Conservation (phyloP, 208 protist species). For the Zelonia costaricensis region DNA sequence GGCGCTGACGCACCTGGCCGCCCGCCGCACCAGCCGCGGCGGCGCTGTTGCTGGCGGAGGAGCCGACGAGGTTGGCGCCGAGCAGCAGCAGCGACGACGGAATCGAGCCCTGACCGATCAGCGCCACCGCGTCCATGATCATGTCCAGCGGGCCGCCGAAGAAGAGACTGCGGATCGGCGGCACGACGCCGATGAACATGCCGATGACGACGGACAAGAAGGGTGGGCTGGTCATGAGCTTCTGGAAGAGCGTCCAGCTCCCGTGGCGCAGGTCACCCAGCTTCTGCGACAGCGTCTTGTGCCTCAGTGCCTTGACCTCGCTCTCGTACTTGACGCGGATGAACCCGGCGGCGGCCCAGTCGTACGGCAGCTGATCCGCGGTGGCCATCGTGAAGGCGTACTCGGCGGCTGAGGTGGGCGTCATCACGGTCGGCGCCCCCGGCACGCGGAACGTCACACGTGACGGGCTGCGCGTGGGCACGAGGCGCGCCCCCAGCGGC, state of each 20-base stretch:
- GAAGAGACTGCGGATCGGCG: conserved; percentile 58
- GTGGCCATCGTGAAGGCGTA: conserved; percentile 22
- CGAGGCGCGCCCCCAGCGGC: not conserved
- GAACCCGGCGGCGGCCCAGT: conserved; percentile 56
- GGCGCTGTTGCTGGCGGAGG: conserved; percentile 6
- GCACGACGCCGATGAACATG: conserved; percentile 65
- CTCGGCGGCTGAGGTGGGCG: conserved; percentile 15
- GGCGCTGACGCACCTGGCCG: conserved; percentile 35
- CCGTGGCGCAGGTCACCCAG: conserved; percentile 5
- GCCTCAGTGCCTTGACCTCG: conserved; percentile 35
- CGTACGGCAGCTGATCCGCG: conserved; percentile 46
- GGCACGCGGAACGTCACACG: conserved; percentile 4
- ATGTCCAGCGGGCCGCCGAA: conserved; percentile 58
- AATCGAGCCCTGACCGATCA: conserved; percentile 65
- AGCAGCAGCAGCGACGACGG: conserved; percentile 79
- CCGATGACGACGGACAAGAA: conserved; percentile 73
- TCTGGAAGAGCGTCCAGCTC: conserved; percentile 4
- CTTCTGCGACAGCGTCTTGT: conserved; percentile 8
- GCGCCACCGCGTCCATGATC: conserved; percentile 54
- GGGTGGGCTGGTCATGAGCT: conserved; percentile 48
- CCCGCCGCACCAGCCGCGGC: conserved; percentile 1
- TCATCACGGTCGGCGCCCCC: conserved; percentile 11
- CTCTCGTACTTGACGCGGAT: conserved; percentile 52
- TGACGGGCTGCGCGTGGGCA: not conserved
- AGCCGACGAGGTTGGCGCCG: conserved; percentile 61